Evolutionary conservation across 2,329 filamentous ascomycete genomes (phyloP), one percentile per base, ranked within the genome.

Genomic region (Colletotrichum plurivorum): DNA sequence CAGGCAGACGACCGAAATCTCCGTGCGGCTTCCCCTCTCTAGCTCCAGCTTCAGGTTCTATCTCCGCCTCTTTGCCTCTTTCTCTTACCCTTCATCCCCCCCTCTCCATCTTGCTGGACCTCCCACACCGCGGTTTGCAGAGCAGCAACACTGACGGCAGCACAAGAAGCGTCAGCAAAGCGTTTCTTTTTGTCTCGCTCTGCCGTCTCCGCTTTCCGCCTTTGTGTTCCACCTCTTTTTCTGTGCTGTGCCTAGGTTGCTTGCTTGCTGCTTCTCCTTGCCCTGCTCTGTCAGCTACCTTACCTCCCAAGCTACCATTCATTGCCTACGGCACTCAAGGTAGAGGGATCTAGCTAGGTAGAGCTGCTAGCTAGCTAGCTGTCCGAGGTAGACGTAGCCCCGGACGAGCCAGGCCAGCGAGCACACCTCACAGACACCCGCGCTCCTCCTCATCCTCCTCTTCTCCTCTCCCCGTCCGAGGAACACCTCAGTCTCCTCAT

Each of bases 391-490:
- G 15, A 46, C 45, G 16, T 46, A 46, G 16, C 43, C 43, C 18
- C 18, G 16, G 22, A 22, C 22, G 22, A 22, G 7, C 16, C 15
- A 7, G 16, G 43, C 45, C 45, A 46, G 16, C 45, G 22, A n/a
- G 18, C 45, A 18, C 18, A 46, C 12, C 45, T n/a, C 7, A 9
- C 45, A n/a, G 45, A 16, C 46, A 49, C 46, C 20, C 58, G 46
- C 36, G 16, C n/a, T 36, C 13, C 60, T 71, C 53, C 71, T 64
- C 53, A 70, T 64, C 69, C 48, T 72, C 63, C 61, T 71, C 70
- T 46, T 20, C 46, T 64, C 58, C 53, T 63, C 68, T 57, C 57
- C 64, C 65, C 31, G 31, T 10, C 31, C 8, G 31, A 36, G 31
- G 31, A 36, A 36, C 31, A 36, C 31, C 31, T 36, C 31, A 49